Evolutionary conservation across 169 alveolate genomes (phyloP), one percentile per base, ranked within the genome.

Genomic region (Plasmodium vivax): DNA sequence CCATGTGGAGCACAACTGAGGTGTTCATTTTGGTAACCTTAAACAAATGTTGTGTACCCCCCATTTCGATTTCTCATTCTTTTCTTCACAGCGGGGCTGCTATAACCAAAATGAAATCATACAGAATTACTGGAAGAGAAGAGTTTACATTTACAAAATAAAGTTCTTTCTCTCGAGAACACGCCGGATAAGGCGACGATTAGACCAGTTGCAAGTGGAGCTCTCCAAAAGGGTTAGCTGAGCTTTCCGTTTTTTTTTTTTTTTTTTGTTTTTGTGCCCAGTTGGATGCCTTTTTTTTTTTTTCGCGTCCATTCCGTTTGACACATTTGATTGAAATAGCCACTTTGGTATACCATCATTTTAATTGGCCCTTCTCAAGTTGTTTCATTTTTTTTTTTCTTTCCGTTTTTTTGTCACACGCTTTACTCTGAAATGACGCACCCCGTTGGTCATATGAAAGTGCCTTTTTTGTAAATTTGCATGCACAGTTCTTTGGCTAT

Each of bases 111-210:
- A 87, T 87, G 93, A 87, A 54, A 87, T 87, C 34, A 77, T 87
- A 77, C 81, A 75, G 71, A 87, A 87, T 71, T 87, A 87, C 32
- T 87, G 93, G 93, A 87, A 87, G 27, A 87, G 93, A 51, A 34
- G 93, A 77, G 81, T 87, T 75, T 87, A 87, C 41, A 87, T 87
- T 75, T 87, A 87, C 68, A 87, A 87, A 38, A 56, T 87, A 77
- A 87, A 87, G 72, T 87, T 87, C 30, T 87, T 87, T 79, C 82
- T 87, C 34, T 87, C 93, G 51, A 87, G 93, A 77, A 87, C 93
- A 19, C 58, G 93, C 38, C 79, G 72, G 62, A 75, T 87, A 19
- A 30, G 93, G 68, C 79, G 82, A 58, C 79, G 93, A 77, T 54
- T 87, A 75, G 93, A 87, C 71, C 54, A 75, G 82, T 56, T 87